phyloP scores from a whole-genome alignment of 495 filamentous ascomycete species.

The Aspergillus sclerotioniger region DNA sequence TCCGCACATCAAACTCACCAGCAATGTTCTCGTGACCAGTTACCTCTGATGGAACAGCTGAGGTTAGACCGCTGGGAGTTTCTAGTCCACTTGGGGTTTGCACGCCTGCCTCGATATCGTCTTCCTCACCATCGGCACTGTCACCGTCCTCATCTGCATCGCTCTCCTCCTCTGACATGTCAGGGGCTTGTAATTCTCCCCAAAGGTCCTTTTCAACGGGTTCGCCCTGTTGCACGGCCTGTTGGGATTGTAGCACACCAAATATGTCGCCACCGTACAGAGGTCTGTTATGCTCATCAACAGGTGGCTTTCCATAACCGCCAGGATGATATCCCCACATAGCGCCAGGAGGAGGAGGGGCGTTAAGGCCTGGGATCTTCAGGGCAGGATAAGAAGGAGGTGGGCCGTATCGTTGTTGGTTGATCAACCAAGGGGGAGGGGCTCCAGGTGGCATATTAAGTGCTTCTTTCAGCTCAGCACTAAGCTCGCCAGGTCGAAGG shows the following conservation, averaged over 20 bases:
- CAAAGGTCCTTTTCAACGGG: constrained; percentile 86
- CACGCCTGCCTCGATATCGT: constrained; percentile 60
- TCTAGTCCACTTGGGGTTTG: constrained; percentile 76
- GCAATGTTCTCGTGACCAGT: constrained; percentile 68
- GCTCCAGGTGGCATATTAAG: constrained; percentile 92
- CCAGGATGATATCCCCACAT: constrained; percentile 95
- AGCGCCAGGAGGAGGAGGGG: constrained; percentile 90
- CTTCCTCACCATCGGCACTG: constrained; percentile 65
- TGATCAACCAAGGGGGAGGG: constrained; percentile 95
- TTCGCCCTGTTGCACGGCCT: constrained; percentile 63
- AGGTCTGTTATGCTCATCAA: constrained; percentile 86
- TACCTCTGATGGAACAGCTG: constrained; percentile 75
- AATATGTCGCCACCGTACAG: constrained; percentile 94
- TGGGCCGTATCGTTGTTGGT: constrained; percentile 89
- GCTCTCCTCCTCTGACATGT: constrained; percentile 79
- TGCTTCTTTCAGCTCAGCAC: constrained; percentile 86
- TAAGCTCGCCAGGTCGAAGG: constrained; percentile 85
- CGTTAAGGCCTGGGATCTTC: constrained; percentile 92
- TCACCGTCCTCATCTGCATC: constrained; percentile 75
- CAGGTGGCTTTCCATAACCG: constrained; percentile 92
- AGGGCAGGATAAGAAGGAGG: constrained; percentile 90
- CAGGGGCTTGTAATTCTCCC: constrained; percentile 87
- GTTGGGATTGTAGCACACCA: constrained; percentile 69
- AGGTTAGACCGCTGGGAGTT: constrained; percentile 77
- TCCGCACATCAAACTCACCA: constrained; percentile 89